A percentile compares a stretch with the other conserved stretches of the same genome.
Conservation (phyloP, 2,329 filamentous ascomycete species). For the Aspergillus aculeatus region DNA sequence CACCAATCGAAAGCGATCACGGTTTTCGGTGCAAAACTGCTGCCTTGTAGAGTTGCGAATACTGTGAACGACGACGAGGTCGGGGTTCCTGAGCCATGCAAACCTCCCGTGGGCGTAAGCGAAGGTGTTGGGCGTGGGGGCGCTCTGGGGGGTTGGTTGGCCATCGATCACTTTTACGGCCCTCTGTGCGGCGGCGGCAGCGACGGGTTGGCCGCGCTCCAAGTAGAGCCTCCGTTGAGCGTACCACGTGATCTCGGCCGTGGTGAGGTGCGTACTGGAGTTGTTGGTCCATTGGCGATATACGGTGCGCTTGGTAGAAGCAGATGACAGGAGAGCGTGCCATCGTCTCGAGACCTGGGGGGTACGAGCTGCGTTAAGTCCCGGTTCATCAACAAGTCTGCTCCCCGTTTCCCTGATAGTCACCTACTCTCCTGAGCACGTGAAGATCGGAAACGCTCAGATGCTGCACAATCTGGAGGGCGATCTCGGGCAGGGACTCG, state of each 20-base stretch:
- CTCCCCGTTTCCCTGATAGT: background rate
- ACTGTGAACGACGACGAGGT: constrained; percentile 16
- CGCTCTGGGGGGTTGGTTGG: background rate
- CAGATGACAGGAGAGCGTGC: constrained; percentile 30
- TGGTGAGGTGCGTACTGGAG: background rate
- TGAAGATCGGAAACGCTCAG: constrained; percentile 30
- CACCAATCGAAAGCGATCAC: constrained; percentile 17
- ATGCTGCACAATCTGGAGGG: constrained; percentile 25
- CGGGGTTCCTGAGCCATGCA: constrained; percentile 20
- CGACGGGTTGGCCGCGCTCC: constrained; percentile 25
- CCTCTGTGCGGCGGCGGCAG: background rate
- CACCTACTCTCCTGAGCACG: constrained; percentile 29
- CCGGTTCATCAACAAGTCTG: background rate
- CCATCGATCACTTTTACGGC: background rate
- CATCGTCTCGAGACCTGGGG: constrained; percentile 36
- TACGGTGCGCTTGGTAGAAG: constrained; percentile 18
- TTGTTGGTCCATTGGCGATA: constrained; percentile 18
- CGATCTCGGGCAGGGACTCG: constrained; percentile 34
- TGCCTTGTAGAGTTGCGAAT: constrained; percentile 11
- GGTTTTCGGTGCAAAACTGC: constrained; percentile 23
- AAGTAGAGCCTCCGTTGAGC: constrained; percentile 24
- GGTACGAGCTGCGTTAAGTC: background rate
- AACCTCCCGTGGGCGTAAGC: constrained; percentile 23
- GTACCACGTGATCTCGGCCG: constrained; percentile 14
- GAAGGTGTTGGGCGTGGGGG: background rate